Conservation (phyloP, 305 asterid species). For the Solanum hybrid region DNA sequence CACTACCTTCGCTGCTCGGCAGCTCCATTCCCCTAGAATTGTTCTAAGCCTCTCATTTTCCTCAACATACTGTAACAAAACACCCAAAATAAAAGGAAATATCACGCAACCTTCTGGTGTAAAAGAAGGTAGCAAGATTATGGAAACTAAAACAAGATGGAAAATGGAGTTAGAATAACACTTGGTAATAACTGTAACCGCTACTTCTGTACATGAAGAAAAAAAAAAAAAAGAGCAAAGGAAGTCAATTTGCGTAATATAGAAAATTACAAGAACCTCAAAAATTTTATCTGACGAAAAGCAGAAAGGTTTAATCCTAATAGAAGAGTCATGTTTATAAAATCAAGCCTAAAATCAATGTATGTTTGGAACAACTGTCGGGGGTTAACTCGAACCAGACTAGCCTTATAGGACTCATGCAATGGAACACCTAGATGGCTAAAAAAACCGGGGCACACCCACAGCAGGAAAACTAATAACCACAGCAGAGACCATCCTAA, state of each 20-base stretch:
- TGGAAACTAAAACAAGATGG: background rate
- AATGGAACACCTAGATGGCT: background rate
- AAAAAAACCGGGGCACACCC: background rate
- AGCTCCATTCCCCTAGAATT: slow-evolving; percentile 90
- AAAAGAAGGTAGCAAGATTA: background rate
- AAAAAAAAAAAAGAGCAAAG: background rate
- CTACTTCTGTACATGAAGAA: background rate
- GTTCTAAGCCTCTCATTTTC: slow-evolving; percentile 97
- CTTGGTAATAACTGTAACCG: background rate
- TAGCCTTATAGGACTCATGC: background rate
- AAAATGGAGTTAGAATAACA: background rate
- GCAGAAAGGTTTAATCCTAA: background rate
- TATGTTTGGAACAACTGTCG: background rate
- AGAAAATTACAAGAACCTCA: background rate
- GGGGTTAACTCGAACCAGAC: background rate
- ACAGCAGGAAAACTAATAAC: background rate
- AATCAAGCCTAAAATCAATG: background rate
- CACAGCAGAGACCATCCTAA: background rate
- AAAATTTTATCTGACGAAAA: background rate
- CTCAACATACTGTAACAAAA: slow-evolving; percentile 48
- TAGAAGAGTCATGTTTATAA: background rate
- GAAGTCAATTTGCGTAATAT: background rate
- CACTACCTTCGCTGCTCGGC: slow-evolving; percentile 83
- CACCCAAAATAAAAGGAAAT: background rate
- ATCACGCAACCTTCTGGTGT: background rate